phyloP scores from a whole-genome alignment of 495 filamentous ascomycete genomes.

The Halenospora varia region DNA sequence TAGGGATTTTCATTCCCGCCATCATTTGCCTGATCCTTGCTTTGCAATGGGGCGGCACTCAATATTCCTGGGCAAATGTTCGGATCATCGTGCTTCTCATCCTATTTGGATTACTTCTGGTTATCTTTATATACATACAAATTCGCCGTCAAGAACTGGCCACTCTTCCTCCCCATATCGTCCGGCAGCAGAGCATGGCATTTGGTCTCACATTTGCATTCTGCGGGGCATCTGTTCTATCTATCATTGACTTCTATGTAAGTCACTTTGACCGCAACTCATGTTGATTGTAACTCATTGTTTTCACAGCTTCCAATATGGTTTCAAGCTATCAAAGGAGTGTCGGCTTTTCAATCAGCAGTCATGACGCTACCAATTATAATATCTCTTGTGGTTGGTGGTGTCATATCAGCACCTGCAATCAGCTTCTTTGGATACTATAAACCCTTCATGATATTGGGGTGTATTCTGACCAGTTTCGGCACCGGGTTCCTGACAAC shows the following conservation, averaged over 20 bases:
- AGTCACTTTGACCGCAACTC: constrained; percentile 22
- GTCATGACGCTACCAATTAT: constrained; percentile 61
- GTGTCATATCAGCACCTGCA: constrained; percentile 42
- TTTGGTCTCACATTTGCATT: constrained; percentile 27
- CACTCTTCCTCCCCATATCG: constrained; percentile 65
- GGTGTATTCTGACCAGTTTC: constrained; percentile 46
- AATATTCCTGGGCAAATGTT: constrained; percentile 59
- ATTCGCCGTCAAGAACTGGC: constrained; percentile 59
- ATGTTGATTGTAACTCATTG: constrained; percentile 36
- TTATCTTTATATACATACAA: constrained; percentile 59
- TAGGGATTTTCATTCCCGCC: constrained; percentile 61
- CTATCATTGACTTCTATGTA: constrained; percentile 24
- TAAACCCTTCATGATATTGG: constrained; percentile 53
- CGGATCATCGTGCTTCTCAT: constrained; percentile 70
- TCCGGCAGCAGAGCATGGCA: constrained; percentile 51
- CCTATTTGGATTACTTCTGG: constrained; percentile 58
- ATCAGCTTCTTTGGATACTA: constrained; percentile 62
- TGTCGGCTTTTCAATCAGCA: constrained; percentile 57
- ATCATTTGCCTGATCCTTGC: constrained; percentile 72
- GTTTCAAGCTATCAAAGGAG: constrained; percentile 69
- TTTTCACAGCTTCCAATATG: constrained; percentile 33
- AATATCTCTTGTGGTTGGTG: constrained; percentile 41
- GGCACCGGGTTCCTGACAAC: constrained; percentile 63
- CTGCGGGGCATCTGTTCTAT: constrained; percentile 47
- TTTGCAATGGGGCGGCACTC: constrained; percentile 77